phyloP scores from a whole-genome alignment of 2,329 filamentous ascomycete genomes.

The Fusarium pseudoanthophilum region DNA sequence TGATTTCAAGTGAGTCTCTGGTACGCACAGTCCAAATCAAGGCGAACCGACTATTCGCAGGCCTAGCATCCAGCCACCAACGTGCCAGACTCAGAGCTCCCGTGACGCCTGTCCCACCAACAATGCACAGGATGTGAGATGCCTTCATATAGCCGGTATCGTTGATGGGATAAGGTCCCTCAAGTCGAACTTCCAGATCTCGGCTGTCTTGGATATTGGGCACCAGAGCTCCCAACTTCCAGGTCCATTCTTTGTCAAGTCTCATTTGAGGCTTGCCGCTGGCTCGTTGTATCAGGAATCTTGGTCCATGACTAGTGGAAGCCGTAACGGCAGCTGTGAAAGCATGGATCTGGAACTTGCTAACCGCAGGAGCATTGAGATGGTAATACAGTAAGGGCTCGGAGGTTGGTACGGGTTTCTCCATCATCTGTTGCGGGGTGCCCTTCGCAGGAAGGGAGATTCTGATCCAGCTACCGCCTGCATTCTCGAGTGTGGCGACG shows the following conservation, averaged over 20 bases:
- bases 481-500: not conserved
- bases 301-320: not conserved
- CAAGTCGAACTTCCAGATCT: not conserved
- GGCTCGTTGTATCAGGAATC: not conserved
- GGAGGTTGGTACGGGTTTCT: not conserved
- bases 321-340: not conserved
- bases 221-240: not conserved
- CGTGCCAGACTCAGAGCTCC: not conserved
- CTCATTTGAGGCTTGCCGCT: fast-evolving
- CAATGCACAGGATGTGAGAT: not conserved
- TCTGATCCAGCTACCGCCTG: not conserved
- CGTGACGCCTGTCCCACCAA: not conserved
- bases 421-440: not conserved
- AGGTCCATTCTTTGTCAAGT: not conserved
- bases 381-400: not conserved
- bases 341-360: not conserved
- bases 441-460: not conserved
- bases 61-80: not conserved
- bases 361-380: not conserved
- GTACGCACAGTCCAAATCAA: not conserved
- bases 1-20: not conserved
- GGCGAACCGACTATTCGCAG: not conserved
- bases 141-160: not conserved
- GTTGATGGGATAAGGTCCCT: not conserved
- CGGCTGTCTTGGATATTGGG: not conserved